A percentile compares a stretch with the other conserved stretches of the same genome.
Evolutionary conservation across 2,329 filamentous ascomycete genomes (phyloP).

Genomic region (Aspergillus chevalieri): DNA sequence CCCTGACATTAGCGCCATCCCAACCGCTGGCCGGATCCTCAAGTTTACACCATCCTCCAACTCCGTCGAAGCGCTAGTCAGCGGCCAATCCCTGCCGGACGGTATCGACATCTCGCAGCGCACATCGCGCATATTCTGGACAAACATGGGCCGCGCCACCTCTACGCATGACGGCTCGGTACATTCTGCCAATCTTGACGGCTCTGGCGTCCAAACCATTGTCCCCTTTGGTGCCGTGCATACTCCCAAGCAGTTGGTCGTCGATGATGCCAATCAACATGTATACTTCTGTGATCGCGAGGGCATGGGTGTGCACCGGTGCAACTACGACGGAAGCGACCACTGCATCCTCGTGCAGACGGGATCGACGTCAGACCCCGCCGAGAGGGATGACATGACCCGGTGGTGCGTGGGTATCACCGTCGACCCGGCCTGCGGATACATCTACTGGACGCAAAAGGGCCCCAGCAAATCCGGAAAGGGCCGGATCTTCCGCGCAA

Average conservation of each 20-base stretch:
- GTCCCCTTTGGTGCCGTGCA: slow-evolving; percentile 41
- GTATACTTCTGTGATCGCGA: slow-evolving; percentile 43
- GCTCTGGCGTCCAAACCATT: slow-evolving; percentile 39
- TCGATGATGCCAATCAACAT: slow-evolving; percentile 21
- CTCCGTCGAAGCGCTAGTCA: slow-evolving; percentile 9
- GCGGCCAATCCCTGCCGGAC: slow-evolving; percentile 35
- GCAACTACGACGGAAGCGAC: slow-evolving; percentile 28
- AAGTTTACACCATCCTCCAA: slow-evolving; percentile 10
- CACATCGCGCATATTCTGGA: slow-evolving; percentile 44
- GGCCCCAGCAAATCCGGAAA: slow-evolving; percentile 46
- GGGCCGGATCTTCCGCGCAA: slow-evolving; percentile 52
- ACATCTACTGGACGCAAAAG: slow-evolving; percentile 59
- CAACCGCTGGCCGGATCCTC: slow-evolving; percentile 7
- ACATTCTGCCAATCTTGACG: slow-evolving; percentile 43
- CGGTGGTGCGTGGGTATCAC: slow-evolving; percentile 54
- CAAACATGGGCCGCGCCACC: slow-evolving; percentile 42
- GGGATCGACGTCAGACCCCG: slow-evolving; percentile 16
- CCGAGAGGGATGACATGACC: slow-evolving; percentile 22
- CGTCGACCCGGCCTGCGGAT: slow-evolving; percentile 37
- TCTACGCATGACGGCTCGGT: slow-evolving; percentile 38
- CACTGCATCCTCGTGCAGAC: slow-evolving; percentile 36
- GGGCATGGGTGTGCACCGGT: slow-evolving; percentile 32
- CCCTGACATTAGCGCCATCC: slow-evolving; percentile 2
- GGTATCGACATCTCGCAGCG: slow-evolving; percentile 37
- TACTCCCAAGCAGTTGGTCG: slow-evolving; percentile 43